Evolutionary conservation across 139 green algal species (phyloP), one percentile per base, ranked within the genome.

Genomic region (Tetradesmus lagerheimii): DNA sequence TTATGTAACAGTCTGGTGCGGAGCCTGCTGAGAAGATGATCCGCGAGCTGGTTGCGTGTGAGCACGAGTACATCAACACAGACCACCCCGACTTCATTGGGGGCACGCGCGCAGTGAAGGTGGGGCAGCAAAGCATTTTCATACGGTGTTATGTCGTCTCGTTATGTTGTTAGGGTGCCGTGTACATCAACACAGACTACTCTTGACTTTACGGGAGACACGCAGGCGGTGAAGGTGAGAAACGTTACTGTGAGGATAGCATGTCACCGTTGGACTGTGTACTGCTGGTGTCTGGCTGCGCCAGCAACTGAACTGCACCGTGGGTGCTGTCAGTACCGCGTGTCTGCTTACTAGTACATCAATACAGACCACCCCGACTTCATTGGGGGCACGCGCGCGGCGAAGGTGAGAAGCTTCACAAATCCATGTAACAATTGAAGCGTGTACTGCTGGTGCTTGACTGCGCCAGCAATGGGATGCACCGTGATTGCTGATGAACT

Each of bases 121-220:
- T 94, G 43, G 91, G 95, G 39, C 85, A 93, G 83, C 74, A 92
- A 85, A 87, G 91, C 62, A 71, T 71, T 5, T 29, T 71, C 23
- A 29, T 0, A 57, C 34, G n/a, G n/a, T n/a, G n/a, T n/a, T n/a
- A n/a, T n/a, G n/a, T n/a, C n/a, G n/a, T n/a, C n/a, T n/a, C n/a
- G n/a, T n/a, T n/a, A n/a, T n/a, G n/a, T n/a, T n/a, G n/a, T n/a
- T n/a, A n/a, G n/a, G n/a, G n/a, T n/a, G n/a, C n/a, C n/a, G n/a
- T n/a, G n/a, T 99, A 97, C 95, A 99, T 99, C 93, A 99, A 99
- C 94, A 99, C 96, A 37, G 95, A 96, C 89, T 97, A 99, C 93
- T 96, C 98, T 0, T n/a, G 93, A 94, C 47, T 99, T 99, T 87
- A 95, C 98, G 18, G 97, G 97, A 35, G 97, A 95, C 43, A 94